These are phyloP conservation scores for Striga hermonthica DNA, from an alignment of 305 asterid genomes.

Conservation along the genomic window DNA sequence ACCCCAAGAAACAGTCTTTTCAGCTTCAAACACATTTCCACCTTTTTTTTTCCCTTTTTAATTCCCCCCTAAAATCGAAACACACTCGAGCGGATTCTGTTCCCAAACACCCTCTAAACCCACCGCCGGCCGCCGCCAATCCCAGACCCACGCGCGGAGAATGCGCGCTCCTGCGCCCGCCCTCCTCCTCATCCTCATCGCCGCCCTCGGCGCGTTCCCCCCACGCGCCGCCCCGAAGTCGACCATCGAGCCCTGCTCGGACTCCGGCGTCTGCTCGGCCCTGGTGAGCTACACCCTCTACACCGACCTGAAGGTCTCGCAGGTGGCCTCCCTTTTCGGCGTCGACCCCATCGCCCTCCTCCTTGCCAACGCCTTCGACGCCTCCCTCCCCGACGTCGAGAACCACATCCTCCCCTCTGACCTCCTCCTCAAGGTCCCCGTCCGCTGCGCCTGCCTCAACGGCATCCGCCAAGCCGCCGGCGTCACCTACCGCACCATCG, in stretches of 20 bases:
- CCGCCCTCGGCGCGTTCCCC: slow-evolving; percentile 31
- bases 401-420: slow-evolving; percentile 86
- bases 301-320: slow-evolving; percentile 94
- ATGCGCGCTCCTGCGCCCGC: slow-evolving; percentile 25
- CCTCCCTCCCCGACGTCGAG: slow-evolving; percentile 75
- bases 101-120: no score
- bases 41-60: no score
- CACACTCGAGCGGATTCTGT: no score
- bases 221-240: slow-evolving; percentile 56
- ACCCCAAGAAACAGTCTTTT: no score
- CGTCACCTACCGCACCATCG: slow-evolving; percentile 67
- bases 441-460: slow-evolving; percentile 74
- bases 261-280: slow-evolving; percentile 69
- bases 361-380: slow-evolving; percentile 71
- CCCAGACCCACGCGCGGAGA: not conserved
- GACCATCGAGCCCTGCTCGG: slow-evolving; percentile 92
- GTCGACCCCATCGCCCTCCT: slow-evolving; percentile 84
- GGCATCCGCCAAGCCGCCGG: slow-evolving; percentile 77
- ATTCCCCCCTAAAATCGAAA: no score
- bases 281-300: slow-evolving; percentile 83
- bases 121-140: not conserved
- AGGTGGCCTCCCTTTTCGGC: slow-evolving; percentile 78
- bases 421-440: slow-evolving; percentile 71
- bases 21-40: no score
- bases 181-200: slow-evolving; percentile 29